phyloP scores from a whole-genome alignment of 1,284 basidiomycete genomes.

The Ganoderma sinense region DNA sequence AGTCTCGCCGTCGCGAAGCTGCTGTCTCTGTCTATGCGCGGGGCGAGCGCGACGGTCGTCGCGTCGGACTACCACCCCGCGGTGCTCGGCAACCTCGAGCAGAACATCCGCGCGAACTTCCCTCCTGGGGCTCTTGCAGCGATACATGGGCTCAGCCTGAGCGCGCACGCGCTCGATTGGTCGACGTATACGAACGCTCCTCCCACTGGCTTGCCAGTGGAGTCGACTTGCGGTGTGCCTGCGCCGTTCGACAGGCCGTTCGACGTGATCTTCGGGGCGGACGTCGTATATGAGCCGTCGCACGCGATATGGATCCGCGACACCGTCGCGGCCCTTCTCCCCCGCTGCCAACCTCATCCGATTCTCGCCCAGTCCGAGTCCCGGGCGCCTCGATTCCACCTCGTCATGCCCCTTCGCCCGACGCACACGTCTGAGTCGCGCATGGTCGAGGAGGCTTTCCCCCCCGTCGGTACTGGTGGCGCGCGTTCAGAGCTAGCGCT shows the following conservation, averaged over 20 bases:
- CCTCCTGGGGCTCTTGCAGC: constrained; percentile 28
- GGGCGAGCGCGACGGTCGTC: constrained; percentile 52
- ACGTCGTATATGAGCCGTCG: constrained; percentile 77
- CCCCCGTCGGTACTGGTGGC: constrained; percentile 17
- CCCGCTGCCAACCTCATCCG: constrained; percentile 44
- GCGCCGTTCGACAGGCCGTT: constrained; percentile 53
- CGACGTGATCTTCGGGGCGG: constrained; percentile 77
- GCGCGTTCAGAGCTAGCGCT: constrained; percentile 35
- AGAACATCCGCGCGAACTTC: constrained; percentile 74
- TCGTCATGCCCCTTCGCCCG: constrained; percentile 76
- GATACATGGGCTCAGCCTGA: constrained; percentile 34
- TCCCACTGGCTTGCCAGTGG: neutral
- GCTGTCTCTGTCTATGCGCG: constrained; percentile 36
- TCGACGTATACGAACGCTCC: constrained; percentile 57
- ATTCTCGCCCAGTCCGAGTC: neutral
- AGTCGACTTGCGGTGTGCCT: neutral
- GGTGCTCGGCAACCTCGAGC: constrained; percentile 76
- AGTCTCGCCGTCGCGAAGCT: constrained; percentile 70
- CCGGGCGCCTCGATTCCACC: constrained; percentile 61
- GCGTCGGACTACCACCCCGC: constrained; percentile 84
- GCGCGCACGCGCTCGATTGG: constrained; percentile 70
- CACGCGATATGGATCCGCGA: constrained; percentile 74
- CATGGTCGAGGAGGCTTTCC: constrained; percentile 67
- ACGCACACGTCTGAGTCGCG: constrained; percentile 69
- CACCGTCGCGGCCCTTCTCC: constrained; percentile 63